These are phyloP conservation scores for Aspergillus brunneoviolaceus DNA, from an alignment of 2,329 filamentous ascomycete species.

Conservation along the genomic window DNA sequence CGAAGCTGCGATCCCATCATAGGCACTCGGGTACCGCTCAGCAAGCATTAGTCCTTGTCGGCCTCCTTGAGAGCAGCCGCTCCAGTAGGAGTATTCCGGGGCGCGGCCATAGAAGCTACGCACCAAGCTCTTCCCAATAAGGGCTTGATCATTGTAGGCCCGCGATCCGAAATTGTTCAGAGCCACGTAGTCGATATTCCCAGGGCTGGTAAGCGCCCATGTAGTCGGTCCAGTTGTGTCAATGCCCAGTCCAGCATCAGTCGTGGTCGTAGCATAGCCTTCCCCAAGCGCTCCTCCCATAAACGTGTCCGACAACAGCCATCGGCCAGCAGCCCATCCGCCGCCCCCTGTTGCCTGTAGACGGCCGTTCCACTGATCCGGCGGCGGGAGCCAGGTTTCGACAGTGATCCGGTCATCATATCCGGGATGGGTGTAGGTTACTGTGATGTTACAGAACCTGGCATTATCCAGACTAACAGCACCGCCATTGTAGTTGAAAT, in stretches of 20 bases:
- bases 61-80: conserved; percentile 49
- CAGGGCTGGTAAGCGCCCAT: conserved; percentile 14
- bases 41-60: conserved; percentile 46
- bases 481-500: conserved; percentile 14
- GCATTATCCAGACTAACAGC: conserved; percentile 7
- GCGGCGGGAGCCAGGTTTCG: conserved; percentile 36
- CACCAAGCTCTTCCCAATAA: conserved; percentile 31
- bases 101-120: conserved; percentile 32
- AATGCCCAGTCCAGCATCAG: conserved; percentile 14
- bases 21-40: conserved; percentile 45
- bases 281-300: conserved; percentile 14
- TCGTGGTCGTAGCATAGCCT: conserved; percentile 11
- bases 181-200: conserved; percentile 1
- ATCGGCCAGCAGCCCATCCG: conserved; percentile 27
- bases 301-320: conserved; percentile 10
- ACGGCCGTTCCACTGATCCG: conserved; percentile 36
- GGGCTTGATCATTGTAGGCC: conserved; percentile 1
- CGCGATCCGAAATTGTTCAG: conserved; percentile 4
- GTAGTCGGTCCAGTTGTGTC: not conserved
- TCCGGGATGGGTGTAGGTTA: conserved; percentile 41
- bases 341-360: conserved; percentile 43
- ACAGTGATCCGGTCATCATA: conserved; percentile 35
- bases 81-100: conserved; percentile 43
- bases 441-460: conserved; percentile 41
- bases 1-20: conserved; percentile 47